Conservation (phyloP, 2,329 filamentous ascomycete genomes). For the Metarhizium robertsii region DNA sequence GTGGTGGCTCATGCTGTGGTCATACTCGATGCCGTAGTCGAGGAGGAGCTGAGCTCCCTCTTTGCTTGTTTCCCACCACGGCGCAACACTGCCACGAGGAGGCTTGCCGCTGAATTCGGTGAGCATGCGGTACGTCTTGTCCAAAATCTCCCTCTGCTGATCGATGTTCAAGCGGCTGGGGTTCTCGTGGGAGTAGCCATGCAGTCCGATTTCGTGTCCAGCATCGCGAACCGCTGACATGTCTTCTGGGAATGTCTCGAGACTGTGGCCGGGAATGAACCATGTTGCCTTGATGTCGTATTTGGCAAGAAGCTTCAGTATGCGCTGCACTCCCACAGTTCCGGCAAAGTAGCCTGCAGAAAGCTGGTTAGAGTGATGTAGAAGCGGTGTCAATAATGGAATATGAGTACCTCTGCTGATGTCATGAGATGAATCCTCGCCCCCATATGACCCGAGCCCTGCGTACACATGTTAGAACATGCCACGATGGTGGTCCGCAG, state of each 20-base stretch:
- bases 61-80: conserved; percentile 64
- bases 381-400: neutral
- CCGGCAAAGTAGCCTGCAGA: conserved; percentile 54
- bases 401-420: conserved; percentile 58
- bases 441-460: conserved; percentile 64
- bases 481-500: neutral
- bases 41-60: conserved; percentile 58
- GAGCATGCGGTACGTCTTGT: conserved; percentile 63
- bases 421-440: conserved; percentile 62
- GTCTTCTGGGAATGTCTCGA: conserved; percentile 40
- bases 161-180: conserved; percentile 62
- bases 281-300: conserved; percentile 59
- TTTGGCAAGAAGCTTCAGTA: conserved; percentile 63
- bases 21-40: conserved; percentile 60
- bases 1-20: conserved; percentile 57
- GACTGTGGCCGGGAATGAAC: conserved; percentile 40
- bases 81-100: conserved; percentile 62
- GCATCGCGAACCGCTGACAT: conserved; percentile 34
- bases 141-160: conserved; percentile 66
- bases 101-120: conserved; percentile 63
- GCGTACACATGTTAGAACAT: neutral
- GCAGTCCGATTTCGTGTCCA: conserved; percentile 44
- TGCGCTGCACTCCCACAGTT: conserved; percentile 52
- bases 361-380: neutral
- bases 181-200: conserved; percentile 70